Evolutionary conservation across 83 land plant genomes (phyloP).

Genomic region (Picea abies): DNA sequence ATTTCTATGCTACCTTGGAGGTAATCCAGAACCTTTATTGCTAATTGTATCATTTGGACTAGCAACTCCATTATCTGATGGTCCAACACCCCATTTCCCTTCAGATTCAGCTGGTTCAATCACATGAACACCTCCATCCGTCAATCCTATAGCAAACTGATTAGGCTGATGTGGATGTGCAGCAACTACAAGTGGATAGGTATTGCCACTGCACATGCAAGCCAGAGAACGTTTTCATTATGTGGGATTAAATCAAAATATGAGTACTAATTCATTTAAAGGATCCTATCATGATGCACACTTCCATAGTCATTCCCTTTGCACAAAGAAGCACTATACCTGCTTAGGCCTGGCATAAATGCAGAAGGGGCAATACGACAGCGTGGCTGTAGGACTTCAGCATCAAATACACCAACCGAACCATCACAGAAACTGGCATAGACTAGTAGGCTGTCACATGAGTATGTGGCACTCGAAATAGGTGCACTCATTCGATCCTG

Average conservation of each 20-base stretch:
- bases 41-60: not conserved
- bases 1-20: no score
- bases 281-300: not conserved
- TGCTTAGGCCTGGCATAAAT: constrained; percentile 18
- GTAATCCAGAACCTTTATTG: not conserved
- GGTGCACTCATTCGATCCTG: constrained; percentile 21
- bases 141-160: not conserved
- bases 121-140: constrained; percentile 20
- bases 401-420: constrained; percentile 49
- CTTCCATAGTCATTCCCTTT: not conserved
- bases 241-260: not conserved
- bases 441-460: constrained; percentile 45
- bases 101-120: constrained; percentile 10
- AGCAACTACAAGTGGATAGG: constrained; percentile 24
- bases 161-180: constrained; percentile 27
- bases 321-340: constrained; percentile 20
- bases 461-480: constrained; percentile 46
- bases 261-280: constrained; percentile 20
- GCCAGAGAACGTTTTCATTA: no score
- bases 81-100: no score
- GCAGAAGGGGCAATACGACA: constrained; percentile 31
- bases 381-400: constrained; percentile 29
- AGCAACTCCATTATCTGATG: no score
- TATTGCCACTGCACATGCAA: not conserved
- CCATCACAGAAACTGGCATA: constrained; percentile 49